These are phyloP conservation scores for Cocos nucifera DNA, from an alignment of 176 grass and related monocot genomes.

Conservation along the genomic window DNA sequence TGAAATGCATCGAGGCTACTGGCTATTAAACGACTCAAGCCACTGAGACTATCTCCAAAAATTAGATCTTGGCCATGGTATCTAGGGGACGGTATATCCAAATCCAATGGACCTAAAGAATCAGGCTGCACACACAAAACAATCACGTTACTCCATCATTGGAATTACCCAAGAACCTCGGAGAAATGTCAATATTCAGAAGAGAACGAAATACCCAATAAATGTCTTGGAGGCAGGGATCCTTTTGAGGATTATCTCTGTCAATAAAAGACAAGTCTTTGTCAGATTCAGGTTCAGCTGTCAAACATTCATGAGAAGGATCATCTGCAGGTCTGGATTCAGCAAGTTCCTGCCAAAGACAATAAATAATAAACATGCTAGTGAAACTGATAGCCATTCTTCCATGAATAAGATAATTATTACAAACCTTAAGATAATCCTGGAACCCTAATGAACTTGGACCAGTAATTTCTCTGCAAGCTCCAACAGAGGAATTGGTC, in stretches of 20 bases:
- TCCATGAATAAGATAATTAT: constrained; percentile 20
- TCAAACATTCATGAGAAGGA: background rate
- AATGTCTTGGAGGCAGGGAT: constrained; percentile 50
- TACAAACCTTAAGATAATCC: constrained; percentile 66
- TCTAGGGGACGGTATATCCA: constrained; percentile 44
- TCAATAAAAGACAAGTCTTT: constrained; percentile 22
- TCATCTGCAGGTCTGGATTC: constrained; percentile 39
- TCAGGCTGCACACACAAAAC: constrained; percentile 45
- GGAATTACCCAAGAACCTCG: background rate
- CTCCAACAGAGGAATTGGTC: constrained; percentile 23
- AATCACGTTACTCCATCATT: background rate
- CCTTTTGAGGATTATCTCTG: constrained; percentile 21
- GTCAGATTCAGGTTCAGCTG: constrained; percentile 15
- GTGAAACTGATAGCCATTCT: constrained; percentile 7
- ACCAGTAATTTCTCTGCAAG: constrained; percentile 26
- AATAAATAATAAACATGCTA: constrained; percentile 20
- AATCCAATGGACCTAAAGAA: constrained; percentile 87
- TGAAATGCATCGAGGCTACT: constrained; percentile 85
- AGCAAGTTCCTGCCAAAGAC: constrained; percentile 49
- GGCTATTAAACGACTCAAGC: constrained; percentile 67
- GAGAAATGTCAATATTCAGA: too few relatives aligned
- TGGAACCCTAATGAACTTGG: constrained; percentile 39
- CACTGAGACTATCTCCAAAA: constrained; percentile 59
- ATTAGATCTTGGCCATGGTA: constrained; percentile 52
- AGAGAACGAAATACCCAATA: constrained; percentile 63